Evolutionary conservation across 1,139 yeast genomes (phyloP).

Genomic region (Groenewaldozyma sp.): DNA sequence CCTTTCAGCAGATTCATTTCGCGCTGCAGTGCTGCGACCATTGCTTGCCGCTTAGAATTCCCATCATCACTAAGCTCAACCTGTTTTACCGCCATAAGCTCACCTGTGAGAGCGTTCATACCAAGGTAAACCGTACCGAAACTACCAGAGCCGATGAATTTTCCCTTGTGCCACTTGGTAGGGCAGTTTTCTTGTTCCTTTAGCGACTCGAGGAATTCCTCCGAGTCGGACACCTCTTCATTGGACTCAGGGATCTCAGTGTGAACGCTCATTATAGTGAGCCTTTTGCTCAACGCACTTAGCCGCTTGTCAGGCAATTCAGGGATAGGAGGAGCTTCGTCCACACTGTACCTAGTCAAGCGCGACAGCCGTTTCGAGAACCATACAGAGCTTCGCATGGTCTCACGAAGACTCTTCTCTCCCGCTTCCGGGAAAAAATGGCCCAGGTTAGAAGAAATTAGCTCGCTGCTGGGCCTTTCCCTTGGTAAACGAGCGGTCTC

Average conservation of each 20-base stretch:
- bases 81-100: conserved; percentile 93
- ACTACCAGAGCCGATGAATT: conserved; percentile 88
- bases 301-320: conserved; percentile 11
- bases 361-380: conserved; percentile 57
- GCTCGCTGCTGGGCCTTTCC: conserved; percentile 88
- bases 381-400: conserved; percentile 75
- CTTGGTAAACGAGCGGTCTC: conserved; percentile 8
- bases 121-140: conserved; percentile 92
- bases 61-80: conserved; percentile 51
- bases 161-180: conserved; percentile 85
- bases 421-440: conserved; percentile 89
- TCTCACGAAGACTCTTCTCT: conserved; percentile 61
- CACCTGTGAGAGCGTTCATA: conserved; percentile 87
- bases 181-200: conserved; percentile 49
- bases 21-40: conserved; percentile 77
- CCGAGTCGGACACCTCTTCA: conserved; percentile 16
- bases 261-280: conserved; percentile 25
- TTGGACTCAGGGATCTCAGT: conserved; percentile 21
- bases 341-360: conserved; percentile 23
- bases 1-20: conserved; percentile 76
- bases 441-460: conserved; percentile 79
- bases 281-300: conserved; percentile 15
- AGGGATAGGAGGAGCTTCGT: conserved; percentile 28
- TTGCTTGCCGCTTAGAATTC: conserved; percentile 41
- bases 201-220: conserved; percentile 29